Conservation (phyloP, 2,329 filamentous ascomycete species). For the Eurotiales sp. region DNA sequence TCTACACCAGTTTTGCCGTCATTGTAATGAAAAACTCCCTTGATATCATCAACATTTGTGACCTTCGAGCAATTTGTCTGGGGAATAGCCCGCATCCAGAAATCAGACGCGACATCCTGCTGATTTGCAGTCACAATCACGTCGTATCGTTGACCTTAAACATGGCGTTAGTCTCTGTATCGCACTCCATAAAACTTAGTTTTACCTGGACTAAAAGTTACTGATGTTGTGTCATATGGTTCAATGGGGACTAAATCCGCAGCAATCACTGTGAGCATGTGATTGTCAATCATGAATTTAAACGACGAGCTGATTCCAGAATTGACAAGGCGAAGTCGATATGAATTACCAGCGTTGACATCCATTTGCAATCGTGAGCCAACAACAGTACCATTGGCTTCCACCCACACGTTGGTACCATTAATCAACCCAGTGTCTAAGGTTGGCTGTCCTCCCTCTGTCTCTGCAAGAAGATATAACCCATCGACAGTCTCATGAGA, state of each 20-base stretch:
- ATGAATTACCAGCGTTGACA: conserved; percentile 37
- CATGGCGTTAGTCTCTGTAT: conserved; percentile 51
- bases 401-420: conserved; percentile 31
- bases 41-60: conserved; percentile 41
- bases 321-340: conserved; percentile 28
- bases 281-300: conserved; percentile 46
- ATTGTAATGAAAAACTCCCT: conserved; percentile 47
- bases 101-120: conserved; percentile 18
- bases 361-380: conserved; percentile 44
- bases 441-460: conserved; percentile 19
- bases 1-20: conserved; percentile 6
- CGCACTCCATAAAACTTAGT: conserved; percentile 42
- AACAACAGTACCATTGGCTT: conserved; percentile 19
- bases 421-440: conserved; percentile 48
- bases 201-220: conserved; percentile 40
- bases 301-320: conserved; percentile 24
- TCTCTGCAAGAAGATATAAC: conserved; percentile 20
- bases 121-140: conserved; percentile 29
- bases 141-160: conserved; percentile 28
- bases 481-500: conserved; percentile 23
- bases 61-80: conserved; percentile 46
- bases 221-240: conserved; percentile 48
- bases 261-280: conserved; percentile 53
- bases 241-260: conserved; percentile 53
- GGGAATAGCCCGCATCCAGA: conserved; percentile 44